phyloP scores from a whole-genome alignment of 2,329 filamentous ascomycete genomes.

The Hymenotorrendiella dingleyae region DNA sequence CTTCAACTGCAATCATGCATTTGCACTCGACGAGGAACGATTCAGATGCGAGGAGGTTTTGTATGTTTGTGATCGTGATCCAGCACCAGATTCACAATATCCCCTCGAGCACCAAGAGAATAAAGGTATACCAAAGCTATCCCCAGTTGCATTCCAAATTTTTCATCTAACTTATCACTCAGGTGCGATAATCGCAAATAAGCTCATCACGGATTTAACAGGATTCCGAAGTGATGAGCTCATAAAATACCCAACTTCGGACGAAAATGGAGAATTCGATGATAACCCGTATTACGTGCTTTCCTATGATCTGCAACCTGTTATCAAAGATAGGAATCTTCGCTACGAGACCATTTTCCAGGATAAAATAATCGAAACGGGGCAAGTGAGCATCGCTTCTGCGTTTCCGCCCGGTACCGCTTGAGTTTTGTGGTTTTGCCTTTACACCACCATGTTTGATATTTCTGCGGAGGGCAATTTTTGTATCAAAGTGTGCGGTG shows the following conservation, averaged over 20 bases:
- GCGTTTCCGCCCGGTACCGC: slow-evolving; percentile 3
- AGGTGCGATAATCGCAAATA: background rate
- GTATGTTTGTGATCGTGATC: slow-evolving; percentile 3
- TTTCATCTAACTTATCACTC: no score
- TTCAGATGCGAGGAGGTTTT: slow-evolving; percentile 8
- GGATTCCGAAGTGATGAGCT: background rate
- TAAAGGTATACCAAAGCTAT: background rate
- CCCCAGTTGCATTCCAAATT: no score
- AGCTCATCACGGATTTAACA: background rate
- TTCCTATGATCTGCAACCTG: slow-evolving; percentile 6
- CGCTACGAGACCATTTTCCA: slow-evolving; percentile 2
- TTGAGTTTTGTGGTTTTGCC: background rate
- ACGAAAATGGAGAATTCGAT: background rate
- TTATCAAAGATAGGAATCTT: slow-evolving; percentile 7
- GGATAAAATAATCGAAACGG: background rate
- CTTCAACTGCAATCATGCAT: background rate
- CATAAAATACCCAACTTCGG: background rate
- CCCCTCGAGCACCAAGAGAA: background rate
- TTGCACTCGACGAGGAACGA: background rate
- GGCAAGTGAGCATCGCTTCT: slow-evolving; percentile 7
- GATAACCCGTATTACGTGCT: slow-evolving; percentile 3
- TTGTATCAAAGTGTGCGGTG: no score
- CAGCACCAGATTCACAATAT: slow-evolving; percentile 5
- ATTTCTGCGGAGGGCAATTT: no score
- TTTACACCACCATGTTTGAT: no score